Evolutionary conservation across 306 rosid species (phyloP).

Genomic region (Inga leiocalycina): DNA sequence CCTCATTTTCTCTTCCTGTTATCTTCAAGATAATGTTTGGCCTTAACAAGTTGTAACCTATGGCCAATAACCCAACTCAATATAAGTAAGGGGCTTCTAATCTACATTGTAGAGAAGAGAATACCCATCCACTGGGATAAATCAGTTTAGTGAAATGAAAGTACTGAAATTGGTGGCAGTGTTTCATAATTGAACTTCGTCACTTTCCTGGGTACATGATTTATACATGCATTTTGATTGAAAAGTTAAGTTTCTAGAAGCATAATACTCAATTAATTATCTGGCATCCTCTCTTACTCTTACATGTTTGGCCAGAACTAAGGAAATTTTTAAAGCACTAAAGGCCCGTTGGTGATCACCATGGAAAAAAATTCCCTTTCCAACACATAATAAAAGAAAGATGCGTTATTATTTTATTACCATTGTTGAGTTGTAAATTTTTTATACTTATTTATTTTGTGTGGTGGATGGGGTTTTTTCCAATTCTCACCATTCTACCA

Average conservation of each 20-base stretch:
- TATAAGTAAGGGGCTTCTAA: constrained; percentile 42
- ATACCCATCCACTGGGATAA: not conserved
- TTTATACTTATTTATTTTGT: not conserved
- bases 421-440: not conserved
- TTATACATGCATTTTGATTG: not conserved
- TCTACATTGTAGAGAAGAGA: not conserved
- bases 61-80: constrained; percentile 47
- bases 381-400: not conserved
- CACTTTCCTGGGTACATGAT: constrained; percentile 20
- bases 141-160: not conserved
- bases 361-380: not conserved
- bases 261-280: not conserved
- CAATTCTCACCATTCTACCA: not conserved
- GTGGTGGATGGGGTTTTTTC: not conserved
- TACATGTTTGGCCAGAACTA: constrained; percentile 1
- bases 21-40: constrained; percentile 76
- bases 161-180: constrained; percentile 20
- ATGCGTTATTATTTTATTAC: not conserved
- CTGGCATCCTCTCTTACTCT: not conserved
- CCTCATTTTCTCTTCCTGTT: constrained; percentile 78
- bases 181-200: not conserved
- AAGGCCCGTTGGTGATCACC: not conserved
- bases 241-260: constrained; percentile 8
- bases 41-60: constrained; percentile 70
- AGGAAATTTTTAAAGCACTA: constrained; percentile 24